phyloP scores from a whole-genome alignment of 257 asterid species.

The Leonotis leonurus region DNA sequence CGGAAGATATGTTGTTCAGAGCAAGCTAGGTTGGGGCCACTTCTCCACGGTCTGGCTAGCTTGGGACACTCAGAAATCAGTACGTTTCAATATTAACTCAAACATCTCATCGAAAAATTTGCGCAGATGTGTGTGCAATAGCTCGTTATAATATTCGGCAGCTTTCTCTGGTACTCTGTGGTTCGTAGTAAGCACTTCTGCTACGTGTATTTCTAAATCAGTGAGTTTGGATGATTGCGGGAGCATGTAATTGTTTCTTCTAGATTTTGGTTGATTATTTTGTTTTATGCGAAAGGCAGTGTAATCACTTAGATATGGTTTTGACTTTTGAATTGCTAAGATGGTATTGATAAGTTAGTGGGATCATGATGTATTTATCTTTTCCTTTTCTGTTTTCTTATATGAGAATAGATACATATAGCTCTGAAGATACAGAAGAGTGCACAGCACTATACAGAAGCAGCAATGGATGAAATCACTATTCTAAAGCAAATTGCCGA shows the following conservation, averaged over 20 bases:
- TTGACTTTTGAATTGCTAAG: not conserved
- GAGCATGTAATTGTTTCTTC: not conserved
- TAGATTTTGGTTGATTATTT: not conserved
- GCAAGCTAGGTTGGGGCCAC: constrained; percentile 99
- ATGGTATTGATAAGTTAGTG: not conserved
- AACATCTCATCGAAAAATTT: not conserved
- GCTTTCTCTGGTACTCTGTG: not conserved
- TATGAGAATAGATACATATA: constrained; percentile 49
- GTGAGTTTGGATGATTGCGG: not conserved
- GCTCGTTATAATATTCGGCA: not conserved
- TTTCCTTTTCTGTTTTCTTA: not conserved
- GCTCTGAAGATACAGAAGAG: constrained; percentile 96
- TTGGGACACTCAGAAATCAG: constrained; percentile 85
- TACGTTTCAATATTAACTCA: constrained; percentile 13
- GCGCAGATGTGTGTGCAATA: not conserved
- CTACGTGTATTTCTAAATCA: not conserved
- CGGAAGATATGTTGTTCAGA: constrained; percentile 84
- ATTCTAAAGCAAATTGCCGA: constrained; percentile 87
- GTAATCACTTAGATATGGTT: not conserved
- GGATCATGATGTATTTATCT: too few relatives aligned
- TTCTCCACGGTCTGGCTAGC: constrained; percentile 99
- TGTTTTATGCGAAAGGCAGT: not conserved
- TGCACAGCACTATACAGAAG: constrained; percentile 93
- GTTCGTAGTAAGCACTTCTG: not conserved
- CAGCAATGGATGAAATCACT: constrained; percentile 93